phyloP scores from a whole-genome alignment of 2,329 filamentous ascomycete genomes.

The Coniella vitis region DNA sequence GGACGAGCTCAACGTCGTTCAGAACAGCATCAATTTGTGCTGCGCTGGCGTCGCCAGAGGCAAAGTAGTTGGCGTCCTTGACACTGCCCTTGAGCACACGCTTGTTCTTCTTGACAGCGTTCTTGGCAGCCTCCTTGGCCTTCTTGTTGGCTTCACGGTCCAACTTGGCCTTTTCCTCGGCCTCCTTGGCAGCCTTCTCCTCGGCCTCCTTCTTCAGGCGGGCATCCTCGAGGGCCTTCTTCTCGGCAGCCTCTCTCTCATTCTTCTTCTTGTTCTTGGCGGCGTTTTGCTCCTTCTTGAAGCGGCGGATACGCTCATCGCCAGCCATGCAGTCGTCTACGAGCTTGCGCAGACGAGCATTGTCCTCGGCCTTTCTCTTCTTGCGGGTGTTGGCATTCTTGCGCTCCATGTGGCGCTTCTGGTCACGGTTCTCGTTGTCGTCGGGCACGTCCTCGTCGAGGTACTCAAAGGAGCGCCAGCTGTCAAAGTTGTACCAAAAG shows the following conservation, averaged over 20 bases:
- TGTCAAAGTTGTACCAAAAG: slow-evolving; percentile 99
- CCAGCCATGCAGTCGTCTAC: slow-evolving; percentile 78
- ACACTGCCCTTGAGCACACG: slow-evolving; percentile 87
- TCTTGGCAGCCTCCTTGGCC: slow-evolving; percentile 97
- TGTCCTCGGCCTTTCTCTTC: slow-evolving; percentile 99
- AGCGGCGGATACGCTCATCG: slow-evolving; percentile 96
- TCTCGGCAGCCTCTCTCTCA: slow-evolving; percentile 87
- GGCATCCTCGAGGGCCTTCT: slow-evolving; percentile 79
- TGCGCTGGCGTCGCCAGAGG: slow-evolving; percentile 62
- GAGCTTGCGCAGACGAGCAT: slow-evolving; percentile 77
- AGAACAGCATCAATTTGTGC: slow-evolving; percentile 76
- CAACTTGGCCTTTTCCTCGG: slow-evolving; percentile 79
- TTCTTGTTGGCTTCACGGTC: slow-evolving; percentile 85
- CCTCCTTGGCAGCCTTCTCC: slow-evolving; percentile 70
- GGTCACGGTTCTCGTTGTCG: slow-evolving; percentile 97
- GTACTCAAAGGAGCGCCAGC: slow-evolving; percentile 96
- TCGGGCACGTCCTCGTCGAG: slow-evolving; percentile 98
- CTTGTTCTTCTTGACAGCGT: slow-evolving; percentile 99
- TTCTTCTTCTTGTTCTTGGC: slow-evolving; percentile 93
- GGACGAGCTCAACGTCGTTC: slow-evolving; percentile 77
- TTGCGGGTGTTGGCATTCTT: slow-evolving; percentile 97
- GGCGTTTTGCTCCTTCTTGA: slow-evolving; percentile 85
- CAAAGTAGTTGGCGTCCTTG: slow-evolving; percentile 98
- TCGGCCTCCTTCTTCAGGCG: slow-evolving; percentile 77
- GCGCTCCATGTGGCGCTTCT: slow-evolving; percentile 95